These are phyloP conservation scores for Geotrichum citri-aurantii DNA, from an alignment of 1,139 yeast genomes.

Conservation along the genomic window DNA sequence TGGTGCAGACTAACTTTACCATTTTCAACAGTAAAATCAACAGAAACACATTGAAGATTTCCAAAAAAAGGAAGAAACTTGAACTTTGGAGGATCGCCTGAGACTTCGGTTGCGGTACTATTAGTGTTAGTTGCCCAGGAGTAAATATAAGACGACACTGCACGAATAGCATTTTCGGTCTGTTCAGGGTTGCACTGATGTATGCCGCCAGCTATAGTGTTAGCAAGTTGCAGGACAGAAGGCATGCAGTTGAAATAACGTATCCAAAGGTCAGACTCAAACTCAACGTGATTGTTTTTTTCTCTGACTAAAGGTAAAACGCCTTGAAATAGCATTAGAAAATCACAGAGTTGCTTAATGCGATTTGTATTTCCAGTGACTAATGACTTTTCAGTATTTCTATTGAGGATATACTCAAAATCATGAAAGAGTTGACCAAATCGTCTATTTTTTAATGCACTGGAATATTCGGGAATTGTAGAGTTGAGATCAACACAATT, in stretches of 20 bases:
- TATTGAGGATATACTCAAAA: constrained; percentile 66
- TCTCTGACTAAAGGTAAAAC: constrained; percentile 72
- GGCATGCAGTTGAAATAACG: constrained; percentile 72
- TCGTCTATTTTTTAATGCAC: constrained; percentile 59
- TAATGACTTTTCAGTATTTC: constrained; percentile 51
- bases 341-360: constrained; percentile 52
- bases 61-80: constrained; percentile 8
- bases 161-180: constrained; percentile 25
- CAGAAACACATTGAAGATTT: constrained; percentile 13
- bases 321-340: constrained; percentile 70
- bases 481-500: constrained; percentile 40
- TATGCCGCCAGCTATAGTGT: constrained; percentile 36
- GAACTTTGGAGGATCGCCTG: constrained; percentile 18
- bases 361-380: constrained; percentile 33
- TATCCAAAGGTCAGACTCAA: constrained; percentile 82
- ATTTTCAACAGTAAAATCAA: constrained; percentile 38
- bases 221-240: constrained; percentile 36
- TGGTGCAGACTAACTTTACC: constrained; percentile 68
- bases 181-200: constrained; percentile 21
- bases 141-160: constrained; percentile 27
- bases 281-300: constrained; percentile 79
- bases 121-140: constrained; percentile 27
- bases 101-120: not conserved
- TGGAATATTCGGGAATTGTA: constrained; percentile 34
- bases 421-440: constrained; percentile 86